A percentile compares a stretch with the other conserved stretches of the same genome.
These are phyloP conservation scores for Aspergillus nanangensis DNA, from an alignment of 495 filamentous ascomycete species.

Conservation along the genomic window DNA sequence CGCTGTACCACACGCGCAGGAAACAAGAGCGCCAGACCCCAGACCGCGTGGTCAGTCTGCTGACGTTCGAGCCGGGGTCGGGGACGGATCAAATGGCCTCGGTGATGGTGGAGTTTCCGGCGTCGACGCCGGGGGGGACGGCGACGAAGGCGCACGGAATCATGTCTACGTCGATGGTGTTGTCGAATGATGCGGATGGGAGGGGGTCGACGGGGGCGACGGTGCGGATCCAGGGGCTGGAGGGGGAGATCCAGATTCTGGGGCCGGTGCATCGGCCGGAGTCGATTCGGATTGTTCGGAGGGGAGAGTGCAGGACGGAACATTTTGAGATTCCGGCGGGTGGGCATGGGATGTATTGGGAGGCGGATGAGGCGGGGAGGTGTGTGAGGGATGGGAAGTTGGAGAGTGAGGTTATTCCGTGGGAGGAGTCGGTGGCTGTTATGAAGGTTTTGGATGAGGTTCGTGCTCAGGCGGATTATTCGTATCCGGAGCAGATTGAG, in stretches of 20 bases:
- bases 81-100: slow-evolving; percentile 68
- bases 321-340: slow-evolving; percentile 50
- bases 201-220: slow-evolving; percentile 51
- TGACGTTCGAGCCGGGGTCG: slow-evolving; percentile 39
- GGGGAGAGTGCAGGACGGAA: slow-evolving; percentile 23
- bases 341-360: slow-evolving; percentile 80
- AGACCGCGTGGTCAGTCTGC: slow-evolving; percentile 18
- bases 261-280: slow-evolving; percentile 62
- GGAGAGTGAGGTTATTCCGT: slow-evolving; percentile 58
- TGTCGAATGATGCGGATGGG: no score
- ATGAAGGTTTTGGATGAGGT: slow-evolving; percentile 78
- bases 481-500: slow-evolving; percentile 5
- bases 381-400: slow-evolving; percentile 65
- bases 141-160: slow-evolving; percentile 61
- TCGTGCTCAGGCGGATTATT: not conserved
- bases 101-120: slow-evolving; percentile 63
- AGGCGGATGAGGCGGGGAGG: slow-evolving; percentile 71
- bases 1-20: slow-evolving; percentile 41
- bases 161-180: slow-evolving; percentile 52
- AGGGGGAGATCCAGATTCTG: slow-evolving; percentile 69
- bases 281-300: slow-evolving; percentile 44
- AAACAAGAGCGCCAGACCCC: no score
- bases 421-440: slow-evolving; percentile 69
- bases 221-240: slow-evolving; percentile 65
- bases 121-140: slow-evolving; percentile 50